phyloP scores from a whole-genome alignment of 495 filamentous ascomycete genomes.

The Halenospora varia region DNA sequence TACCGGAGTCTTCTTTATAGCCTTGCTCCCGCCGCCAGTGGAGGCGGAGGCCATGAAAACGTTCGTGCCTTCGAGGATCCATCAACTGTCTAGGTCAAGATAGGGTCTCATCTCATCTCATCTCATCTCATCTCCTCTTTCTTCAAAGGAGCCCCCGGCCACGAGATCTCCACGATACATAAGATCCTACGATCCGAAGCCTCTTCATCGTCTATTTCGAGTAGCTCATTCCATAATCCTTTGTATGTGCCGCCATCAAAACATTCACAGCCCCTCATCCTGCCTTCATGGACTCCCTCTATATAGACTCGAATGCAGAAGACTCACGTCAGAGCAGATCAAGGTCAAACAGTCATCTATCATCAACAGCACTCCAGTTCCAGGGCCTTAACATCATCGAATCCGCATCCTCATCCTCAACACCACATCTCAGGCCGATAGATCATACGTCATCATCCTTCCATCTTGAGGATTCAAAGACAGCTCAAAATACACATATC shows the following conservation, averaged over 20 bases:
- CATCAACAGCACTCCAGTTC: conserved; percentile 19
- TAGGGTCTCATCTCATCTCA: conserved; percentile 11
- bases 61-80: conserved; percentile 18
- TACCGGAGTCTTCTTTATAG: conserved; percentile 9
- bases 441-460: background rate
- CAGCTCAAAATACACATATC: conserved; percentile 11
- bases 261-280: conserved; percentile 20
- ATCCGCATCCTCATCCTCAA: conserved; percentile 6
- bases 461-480: background rate
- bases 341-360: conserved; percentile 23
- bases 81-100: conserved; percentile 14
- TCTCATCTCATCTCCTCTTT: background rate
- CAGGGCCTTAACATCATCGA: conserved; percentile 21
- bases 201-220: conserved; percentile 18
- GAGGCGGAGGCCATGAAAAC: conserved; percentile 20
- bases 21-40: conserved; percentile 12
- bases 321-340: conserved; percentile 28
- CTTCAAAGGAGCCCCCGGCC: background rate
- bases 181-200: conserved; percentile 15
- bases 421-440: background rate
- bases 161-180: conserved; percentile 15
- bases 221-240: conserved; percentile 10
- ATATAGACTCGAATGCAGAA: conserved; percentile 24
- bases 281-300: conserved; percentile 23
- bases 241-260: conserved; percentile 24